phyloP scores from a whole-genome alignment of 306 rosid genomes.

The Begonia masoniana region DNA sequence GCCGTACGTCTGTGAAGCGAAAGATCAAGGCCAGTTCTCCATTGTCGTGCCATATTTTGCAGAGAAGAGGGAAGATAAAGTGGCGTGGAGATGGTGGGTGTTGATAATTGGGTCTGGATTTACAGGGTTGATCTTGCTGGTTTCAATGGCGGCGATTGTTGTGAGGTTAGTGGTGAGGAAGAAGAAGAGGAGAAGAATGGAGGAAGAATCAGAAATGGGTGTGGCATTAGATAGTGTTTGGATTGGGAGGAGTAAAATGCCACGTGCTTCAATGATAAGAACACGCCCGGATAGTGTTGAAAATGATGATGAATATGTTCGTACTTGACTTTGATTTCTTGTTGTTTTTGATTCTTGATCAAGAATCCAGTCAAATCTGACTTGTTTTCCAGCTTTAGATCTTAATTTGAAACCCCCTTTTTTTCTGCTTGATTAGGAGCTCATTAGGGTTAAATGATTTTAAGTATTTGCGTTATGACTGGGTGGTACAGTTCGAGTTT shows the following conservation, averaged over 20 bases:
- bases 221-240: conserved; percentile 52
- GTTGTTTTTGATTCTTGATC: no score
- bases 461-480: no score
- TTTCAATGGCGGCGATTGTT: conserved; percentile 14
- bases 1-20: conserved; percentile 26
- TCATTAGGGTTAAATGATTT: no score
- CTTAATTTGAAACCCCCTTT: no score
- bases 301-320: conserved; percentile 11
- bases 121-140: conserved; percentile 28
- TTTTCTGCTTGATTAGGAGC: no score
- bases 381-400: no score
- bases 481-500: no score
- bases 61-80: conserved; percentile 1
- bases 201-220: conserved; percentile 42
- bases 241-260: conserved; percentile 77
- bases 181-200: conserved; percentile 38
- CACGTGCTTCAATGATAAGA: conserved; percentile 61
- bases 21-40: conserved; percentile 42
- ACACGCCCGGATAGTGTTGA: conserved; percentile 62
- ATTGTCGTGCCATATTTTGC: conserved; percentile 31
- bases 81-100: conserved; percentile 25
- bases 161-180: conserved; percentile 20
- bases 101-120: conserved; percentile 36
- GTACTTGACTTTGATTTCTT: no score
- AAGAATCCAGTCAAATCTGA: no score